A percentile compares a stretch with the other conserved stretches of the same genome.
Conservation (phyloP, 2,329 filamentous ascomycete genomes). For the Aspergillus pseudoglaucus region DNA sequence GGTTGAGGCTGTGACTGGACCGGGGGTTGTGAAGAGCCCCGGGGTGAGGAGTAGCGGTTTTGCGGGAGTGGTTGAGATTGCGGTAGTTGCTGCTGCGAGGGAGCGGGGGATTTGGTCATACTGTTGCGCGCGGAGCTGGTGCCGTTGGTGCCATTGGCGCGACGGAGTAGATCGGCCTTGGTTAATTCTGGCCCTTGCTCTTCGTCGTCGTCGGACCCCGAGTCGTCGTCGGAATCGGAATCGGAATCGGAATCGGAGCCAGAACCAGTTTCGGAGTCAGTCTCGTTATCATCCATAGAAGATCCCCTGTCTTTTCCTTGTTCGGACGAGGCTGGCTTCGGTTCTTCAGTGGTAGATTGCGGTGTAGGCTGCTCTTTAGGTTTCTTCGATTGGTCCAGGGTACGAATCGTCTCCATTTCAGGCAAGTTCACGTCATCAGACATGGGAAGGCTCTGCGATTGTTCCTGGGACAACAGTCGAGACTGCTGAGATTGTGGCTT, state of each 20-base stretch:
- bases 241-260: conserved; percentile 2
- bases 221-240: conserved; percentile 3
- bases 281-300: background rate
- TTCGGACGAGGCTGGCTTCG: background rate
- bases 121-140: background rate
- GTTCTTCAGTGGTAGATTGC: background rate
- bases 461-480: background rate
- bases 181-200: background rate
- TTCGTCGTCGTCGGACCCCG: background rate
- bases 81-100: background rate
- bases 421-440: background rate
- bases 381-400: background rate
- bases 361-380: background rate
- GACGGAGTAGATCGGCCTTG: background rate
- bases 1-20: background rate
- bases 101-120: background rate
- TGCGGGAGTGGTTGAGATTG: background rate
- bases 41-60: conserved; percentile 1
- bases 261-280: no score
- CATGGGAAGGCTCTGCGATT: background rate
- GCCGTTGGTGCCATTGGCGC: background rate
- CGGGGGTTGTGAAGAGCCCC: background rate
- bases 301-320: conserved; percentile 2
- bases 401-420: background rate
- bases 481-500: background rate